Base-by-base conservation (phyloP, 2,329 filamentous ascomycete species). In the Ophiocordyceps robertsii region DNA sequence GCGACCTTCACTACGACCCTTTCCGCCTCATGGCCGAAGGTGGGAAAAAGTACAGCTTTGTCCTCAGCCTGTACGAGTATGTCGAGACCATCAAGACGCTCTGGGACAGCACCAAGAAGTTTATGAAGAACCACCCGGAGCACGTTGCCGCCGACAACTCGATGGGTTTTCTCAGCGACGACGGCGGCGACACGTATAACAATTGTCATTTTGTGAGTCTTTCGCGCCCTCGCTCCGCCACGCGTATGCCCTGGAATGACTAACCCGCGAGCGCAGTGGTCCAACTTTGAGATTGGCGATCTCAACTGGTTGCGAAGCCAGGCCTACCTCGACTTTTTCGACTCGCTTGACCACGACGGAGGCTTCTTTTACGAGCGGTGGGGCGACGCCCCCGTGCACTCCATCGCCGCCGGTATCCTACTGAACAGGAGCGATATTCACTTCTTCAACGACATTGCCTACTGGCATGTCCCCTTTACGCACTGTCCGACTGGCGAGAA, bases 291-390 rank as follows among this genome's bases (percentile, higher is more conserved):
- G 63, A 82, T 98, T 52, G 92, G 90, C 50, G 93, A 83, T 65
- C 73, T 98, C 33, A 77, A 93, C 56, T 98, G 92, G 88, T 77
- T 98, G 43, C 82, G 92, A 50, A 92, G 86, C 50, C 71, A 89
- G 60, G 75, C 84, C 19, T 98, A 98, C 66, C 67, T 82, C 37
- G 90, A 96, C 64, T 98, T 80, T 68, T 98, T 98, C 57, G 77
- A 89, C 40, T 75, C 79, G 6, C 77, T 98, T 29, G 92, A 98
- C 63, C 69, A 77, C 52, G 88, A 94, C 42, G 92, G 92, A 49
- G 92, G 92, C 48, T 98, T 98, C 75, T 96, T 95, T 72, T 96
- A 96, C 63, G 92, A 98, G 66, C 82, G 90, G 54, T 98, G 90
- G 90, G 90, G 90, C 46, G 90, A 98, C 64, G 92, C 92, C 6